These are phyloP conservation scores for Diaporthe sp. DNA, from an alignment of 2,329 filamentous ascomycete genomes.

Conservation along the genomic window DNA sequence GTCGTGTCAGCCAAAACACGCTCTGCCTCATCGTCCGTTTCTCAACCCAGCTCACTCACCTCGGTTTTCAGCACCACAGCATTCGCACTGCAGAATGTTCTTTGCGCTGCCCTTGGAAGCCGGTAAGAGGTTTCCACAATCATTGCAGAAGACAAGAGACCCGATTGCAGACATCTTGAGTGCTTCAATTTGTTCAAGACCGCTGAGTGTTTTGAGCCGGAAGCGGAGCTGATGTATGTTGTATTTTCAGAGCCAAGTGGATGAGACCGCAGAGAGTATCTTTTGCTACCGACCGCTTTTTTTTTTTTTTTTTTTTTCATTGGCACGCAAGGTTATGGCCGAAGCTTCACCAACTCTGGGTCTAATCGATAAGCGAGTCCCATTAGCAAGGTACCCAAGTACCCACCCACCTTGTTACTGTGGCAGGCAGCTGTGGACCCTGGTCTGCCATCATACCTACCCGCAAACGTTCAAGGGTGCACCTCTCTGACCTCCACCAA, in stretches of 20 bases:
- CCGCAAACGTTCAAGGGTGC: slow-evolving; percentile 26
- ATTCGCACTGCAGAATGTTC: slow-evolving; percentile 82
- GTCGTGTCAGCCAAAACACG: neutral
- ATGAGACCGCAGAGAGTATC: neutral
- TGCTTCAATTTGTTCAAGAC: slow-evolving; percentile 18
- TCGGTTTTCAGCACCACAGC: slow-evolving; percentile 87
- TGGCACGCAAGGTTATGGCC: slow-evolving; percentile 11
- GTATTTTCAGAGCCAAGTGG: neutral
- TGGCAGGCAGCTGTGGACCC: slow-evolving; percentile 29
- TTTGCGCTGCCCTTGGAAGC: slow-evolving; percentile 81
- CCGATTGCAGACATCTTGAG: slow-evolving; percentile 85
- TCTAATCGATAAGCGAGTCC: slow-evolving; percentile 26
- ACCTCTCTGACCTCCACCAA: slow-evolving; percentile 6
- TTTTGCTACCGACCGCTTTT: neutral
- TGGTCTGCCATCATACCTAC: slow-evolving; percentile 24
- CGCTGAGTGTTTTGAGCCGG: neutral
- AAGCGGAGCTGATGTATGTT: neutral
- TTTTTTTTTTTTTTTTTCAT: slow-evolving; percentile 26
- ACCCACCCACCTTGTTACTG: slow-evolving; percentile 15
- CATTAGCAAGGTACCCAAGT: neutral
- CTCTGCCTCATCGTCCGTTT: neutral
- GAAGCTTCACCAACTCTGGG: slow-evolving; percentile 25
- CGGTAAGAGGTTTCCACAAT: slow-evolving; percentile 91
- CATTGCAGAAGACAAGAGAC: slow-evolving; percentile 90
- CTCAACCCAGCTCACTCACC: slow-evolving; percentile 61